Conservation (phyloP, 139 green algal species). For the Microglena sp. region DNA sequence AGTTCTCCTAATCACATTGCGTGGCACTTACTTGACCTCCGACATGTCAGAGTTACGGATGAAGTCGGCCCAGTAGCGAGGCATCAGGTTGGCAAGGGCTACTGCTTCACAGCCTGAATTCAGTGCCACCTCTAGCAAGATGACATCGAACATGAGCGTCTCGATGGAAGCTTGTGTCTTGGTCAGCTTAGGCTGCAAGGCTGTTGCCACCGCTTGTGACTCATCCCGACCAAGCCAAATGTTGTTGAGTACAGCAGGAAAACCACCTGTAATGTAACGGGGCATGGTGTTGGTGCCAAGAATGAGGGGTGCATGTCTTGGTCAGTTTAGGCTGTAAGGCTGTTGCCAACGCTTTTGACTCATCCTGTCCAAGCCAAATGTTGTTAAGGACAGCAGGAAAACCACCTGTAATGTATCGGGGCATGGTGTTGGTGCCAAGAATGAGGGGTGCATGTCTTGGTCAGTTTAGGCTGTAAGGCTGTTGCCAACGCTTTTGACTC, state of each 20-base stretch:
- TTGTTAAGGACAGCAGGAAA: constrained; percentile 53
- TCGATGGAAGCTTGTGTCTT: constrained; percentile 56
- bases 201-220: constrained; percentile 44
- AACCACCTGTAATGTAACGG: no score
- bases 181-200: constrained; percentile 69
- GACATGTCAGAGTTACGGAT: constrained; percentile 52
- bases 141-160: constrained; percentile 59
- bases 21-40: constrained; percentile 1
- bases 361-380: constrained; percentile 74
- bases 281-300: no score
- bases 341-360: constrained; percentile 51
- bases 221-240: constrained; percentile 78
- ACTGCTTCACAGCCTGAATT: constrained; percentile 42
- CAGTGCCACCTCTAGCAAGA: constrained; percentile 51
- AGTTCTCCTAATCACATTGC: no score
- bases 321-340: constrained; percentile 71
- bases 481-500: no score
- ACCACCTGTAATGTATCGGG: no score
- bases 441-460: no score
- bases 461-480: no score
- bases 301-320: constrained; percentile 43
- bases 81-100: constrained; percentile 71
- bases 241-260: constrained; percentile 52
- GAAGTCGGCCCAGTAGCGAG: constrained; percentile 75
- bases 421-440: no score